These are phyloP conservation scores for Thuja plicata DNA, from an alignment of 83 land plant species.

Conservation along the genomic window DNA sequence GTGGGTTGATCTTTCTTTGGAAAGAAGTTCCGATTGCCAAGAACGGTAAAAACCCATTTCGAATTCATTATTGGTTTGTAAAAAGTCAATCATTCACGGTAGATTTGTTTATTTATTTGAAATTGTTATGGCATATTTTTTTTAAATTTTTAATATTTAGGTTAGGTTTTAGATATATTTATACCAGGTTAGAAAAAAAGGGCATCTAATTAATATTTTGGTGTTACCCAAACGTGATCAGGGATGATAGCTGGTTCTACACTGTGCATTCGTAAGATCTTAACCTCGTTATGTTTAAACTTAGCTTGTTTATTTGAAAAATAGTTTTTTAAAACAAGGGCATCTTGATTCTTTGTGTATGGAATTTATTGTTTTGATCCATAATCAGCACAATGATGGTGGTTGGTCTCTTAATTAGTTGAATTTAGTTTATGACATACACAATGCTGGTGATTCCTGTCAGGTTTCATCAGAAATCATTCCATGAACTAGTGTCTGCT, in stretches of 20 bases:
- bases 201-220: not conserved
- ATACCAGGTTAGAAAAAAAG: not conserved
- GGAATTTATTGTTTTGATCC: not conserved
- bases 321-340: not conserved
- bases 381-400: no score
- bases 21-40: not conserved
- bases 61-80: not conserved
- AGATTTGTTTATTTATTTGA: not conserved
- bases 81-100: not conserved
- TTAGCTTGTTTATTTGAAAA: not conserved
- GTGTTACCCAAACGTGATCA: not conserved
- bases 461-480: not conserved
- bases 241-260: slow-evolving; percentile 9
- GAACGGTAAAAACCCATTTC: slow-evolving; percentile 6
- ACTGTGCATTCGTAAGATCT: slow-evolving; percentile 5
- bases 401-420: not conserved
- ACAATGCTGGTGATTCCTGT: not conserved
- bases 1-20: slow-evolving; percentile 4
- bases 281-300: not conserved
- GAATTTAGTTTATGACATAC: not conserved
- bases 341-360: not conserved
- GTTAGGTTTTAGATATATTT: not conserved
- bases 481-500: not conserved
- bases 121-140: no score
- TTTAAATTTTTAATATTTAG: not conserved